Evolutionary conservation across 73 alveolate genomes (phyloP).

Genomic region (Paramecium primaurelia): DNA sequence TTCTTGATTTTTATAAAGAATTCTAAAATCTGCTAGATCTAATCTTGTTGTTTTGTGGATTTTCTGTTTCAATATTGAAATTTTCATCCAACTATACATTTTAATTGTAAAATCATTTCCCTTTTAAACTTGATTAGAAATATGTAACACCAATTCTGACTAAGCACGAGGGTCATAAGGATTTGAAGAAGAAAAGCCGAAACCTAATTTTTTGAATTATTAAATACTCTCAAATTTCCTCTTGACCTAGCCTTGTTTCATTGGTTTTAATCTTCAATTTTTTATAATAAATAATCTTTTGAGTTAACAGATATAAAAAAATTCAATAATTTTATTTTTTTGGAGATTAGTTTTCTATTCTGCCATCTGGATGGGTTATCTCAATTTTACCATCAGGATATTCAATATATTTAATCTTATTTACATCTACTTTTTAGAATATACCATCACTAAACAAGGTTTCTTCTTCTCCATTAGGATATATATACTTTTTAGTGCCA

Average conservation of each 20-base stretch:
- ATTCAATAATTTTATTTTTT: not conserved
- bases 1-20: not conserved
- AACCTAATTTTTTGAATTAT: not conserved
- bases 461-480: conserved; percentile 89
- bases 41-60: not conserved
- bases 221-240: conserved; percentile 28
- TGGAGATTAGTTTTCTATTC: not conserved
- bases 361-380: conserved; percentile 15
- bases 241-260: conserved; percentile 25
- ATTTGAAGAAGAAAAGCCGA: conserved; percentile 23
- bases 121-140: not conserved
- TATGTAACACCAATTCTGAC: not conserved
- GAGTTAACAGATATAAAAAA: not conserved
- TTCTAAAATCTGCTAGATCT: conserved; percentile 40
- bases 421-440: not conserved
- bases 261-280: not conserved
- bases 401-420: conserved; percentile 38
- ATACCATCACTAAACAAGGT: conserved; percentile 62
- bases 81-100: conserved; percentile 44
- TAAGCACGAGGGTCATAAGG: conserved; percentile 6
- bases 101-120: not conserved
- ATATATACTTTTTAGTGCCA: conserved; percentile 85
- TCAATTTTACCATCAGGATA: conserved; percentile 55
- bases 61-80: conserved; percentile 5
- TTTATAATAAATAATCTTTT: not conserved